Conservation (phyloP, 1,284 basidiomycete genomes). For the Naganishia sp. region DNA sequence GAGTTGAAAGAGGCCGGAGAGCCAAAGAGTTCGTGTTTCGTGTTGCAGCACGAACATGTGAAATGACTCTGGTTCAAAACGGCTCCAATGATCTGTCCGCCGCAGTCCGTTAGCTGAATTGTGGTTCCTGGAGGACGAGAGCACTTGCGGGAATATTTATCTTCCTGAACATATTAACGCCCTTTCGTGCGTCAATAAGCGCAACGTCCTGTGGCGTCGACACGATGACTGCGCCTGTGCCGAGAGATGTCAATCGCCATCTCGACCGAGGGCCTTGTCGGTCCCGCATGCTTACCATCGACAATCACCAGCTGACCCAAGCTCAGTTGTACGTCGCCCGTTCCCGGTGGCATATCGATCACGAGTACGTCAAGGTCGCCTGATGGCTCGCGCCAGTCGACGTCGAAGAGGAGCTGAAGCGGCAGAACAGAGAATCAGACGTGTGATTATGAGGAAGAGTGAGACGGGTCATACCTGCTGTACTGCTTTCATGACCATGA, state of each 20-base stretch:
- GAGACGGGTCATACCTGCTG: slow-evolving; percentile 58
- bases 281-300: slow-evolving; percentile 63
- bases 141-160: slow-evolving; percentile 74
- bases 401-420: slow-evolving; percentile 84
- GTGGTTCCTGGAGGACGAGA: slow-evolving; percentile 38
- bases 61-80: slow-evolving; percentile 90
- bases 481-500: slow-evolving; percentile 99
- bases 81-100: slow-evolving; percentile 74
- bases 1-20: slow-evolving; percentile 65
- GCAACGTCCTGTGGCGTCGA: slow-evolving; percentile 96
- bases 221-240: slow-evolving; percentile 79
- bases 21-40: slow-evolving; percentile 78
- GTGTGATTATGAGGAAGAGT: neutral
- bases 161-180: slow-evolving; percentile 90
- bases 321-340: slow-evolving; percentile 91
- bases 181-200: slow-evolving; percentile 86
- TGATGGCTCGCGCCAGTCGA: slow-evolving; percentile 75
- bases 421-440: neutral
- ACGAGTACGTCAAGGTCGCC: slow-evolving; percentile 76
- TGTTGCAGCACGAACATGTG: slow-evolving; percentile 73
- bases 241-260: neutral
- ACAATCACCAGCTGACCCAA: slow-evolving; percentile 86
- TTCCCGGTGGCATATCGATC: slow-evolving; percentile 96
- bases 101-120: slow-evolving; percentile 5
- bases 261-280: neutral